A percentile compares a stretch with the other conserved stretches of the same genome.
phyloP scores from a whole-genome alignment of 2,329 filamentous ascomycete species.

The Diaporthe capsici region DNA sequence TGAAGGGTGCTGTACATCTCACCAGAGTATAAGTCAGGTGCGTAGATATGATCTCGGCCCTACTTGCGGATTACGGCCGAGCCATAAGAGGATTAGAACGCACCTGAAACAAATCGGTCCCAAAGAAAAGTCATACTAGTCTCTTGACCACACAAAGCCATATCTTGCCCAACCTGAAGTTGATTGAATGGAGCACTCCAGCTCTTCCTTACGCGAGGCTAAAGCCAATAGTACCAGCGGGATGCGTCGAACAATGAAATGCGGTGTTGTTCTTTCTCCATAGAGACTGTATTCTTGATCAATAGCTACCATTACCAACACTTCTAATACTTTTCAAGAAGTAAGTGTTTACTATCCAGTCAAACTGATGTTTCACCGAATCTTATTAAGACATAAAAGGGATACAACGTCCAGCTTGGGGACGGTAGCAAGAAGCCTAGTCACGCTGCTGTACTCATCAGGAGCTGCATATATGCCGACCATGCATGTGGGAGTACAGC shows the following conservation, averaged over 20 bases:
- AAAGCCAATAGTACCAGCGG: background rate
- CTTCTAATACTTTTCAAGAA: background rate
- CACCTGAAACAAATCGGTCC: constrained; percentile 7
- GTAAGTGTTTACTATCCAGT: background rate
- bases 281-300: no score
- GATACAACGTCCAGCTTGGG: background rate
- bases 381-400: background rate
- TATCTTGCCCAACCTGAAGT: background rate
- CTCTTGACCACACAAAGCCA: background rate
- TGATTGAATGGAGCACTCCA: background rate
- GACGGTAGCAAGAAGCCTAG: background rate
- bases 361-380: background rate
- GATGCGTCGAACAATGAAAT: background rate
- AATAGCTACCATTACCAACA: background rate
- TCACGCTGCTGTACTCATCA: no score
- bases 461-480: background rate
- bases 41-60: background rate
- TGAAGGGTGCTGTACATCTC: background rate
- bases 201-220: background rate
- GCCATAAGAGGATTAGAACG: background rate
- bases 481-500: background rate
- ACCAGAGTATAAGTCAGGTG: no score
- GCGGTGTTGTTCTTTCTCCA: background rate
- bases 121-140: background rate
- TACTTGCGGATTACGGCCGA: background rate